phyloP scores from a whole-genome alignment of 2,329 filamentous ascomycete genomes.

The Aspergillus fischeri region DNA sequence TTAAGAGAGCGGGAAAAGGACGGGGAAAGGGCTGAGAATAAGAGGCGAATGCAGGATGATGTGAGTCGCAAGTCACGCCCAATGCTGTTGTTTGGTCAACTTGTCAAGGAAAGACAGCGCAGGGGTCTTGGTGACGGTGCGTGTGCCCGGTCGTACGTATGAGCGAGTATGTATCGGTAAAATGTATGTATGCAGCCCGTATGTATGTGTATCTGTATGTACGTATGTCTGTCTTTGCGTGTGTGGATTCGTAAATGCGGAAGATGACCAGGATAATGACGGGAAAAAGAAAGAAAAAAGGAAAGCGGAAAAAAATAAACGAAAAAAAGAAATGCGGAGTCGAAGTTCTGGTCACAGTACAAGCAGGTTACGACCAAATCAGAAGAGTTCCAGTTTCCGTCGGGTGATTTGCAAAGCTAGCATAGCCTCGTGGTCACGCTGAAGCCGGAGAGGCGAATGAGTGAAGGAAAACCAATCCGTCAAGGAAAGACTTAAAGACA shows the following conservation, averaged over 20 bases:
- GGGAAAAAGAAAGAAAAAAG: neutral
- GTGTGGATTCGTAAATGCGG: slow-evolving; percentile 8
- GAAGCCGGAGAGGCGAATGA: slow-evolving; percentile 9
- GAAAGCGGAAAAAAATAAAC: too few relatives aligned
- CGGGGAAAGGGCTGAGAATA: slow-evolving; percentile 16
- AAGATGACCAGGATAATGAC: slow-evolving; percentile 19
- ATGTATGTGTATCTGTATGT: slow-evolving; percentile 9
- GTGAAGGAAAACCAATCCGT: neutral
- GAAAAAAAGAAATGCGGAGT: slow-evolving; percentile 19
- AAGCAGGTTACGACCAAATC: slow-evolving; percentile 16
- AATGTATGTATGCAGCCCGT: slow-evolving; percentile 5
- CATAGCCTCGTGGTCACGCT: slow-evolving; percentile 29
- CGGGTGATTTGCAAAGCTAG: slow-evolving; percentile 31
- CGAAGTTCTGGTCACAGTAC: slow-evolving; percentile 15
- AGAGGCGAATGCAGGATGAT: slow-evolving; percentile 27
- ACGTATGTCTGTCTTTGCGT: slow-evolving; percentile 8
- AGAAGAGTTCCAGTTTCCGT: slow-evolving; percentile 23
- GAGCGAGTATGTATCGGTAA: slow-evolving; percentile 2
- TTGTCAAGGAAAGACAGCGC: neutral
- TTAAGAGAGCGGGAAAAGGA: slow-evolving; percentile 18
- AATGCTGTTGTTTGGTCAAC: slow-evolving; percentile 14
- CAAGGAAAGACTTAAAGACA: neutral
- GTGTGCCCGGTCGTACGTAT: slow-evolving; percentile 8
- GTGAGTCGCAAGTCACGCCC: slow-evolving; percentile 24
- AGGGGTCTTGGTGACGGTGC: slow-evolving; percentile 11